Percentiles rank a stretch among this genome's conserved stretches.
Conservation (phyloP, 371 early-diverging fungal species). For the Amoeboaphelidium protococcarum region DNA sequence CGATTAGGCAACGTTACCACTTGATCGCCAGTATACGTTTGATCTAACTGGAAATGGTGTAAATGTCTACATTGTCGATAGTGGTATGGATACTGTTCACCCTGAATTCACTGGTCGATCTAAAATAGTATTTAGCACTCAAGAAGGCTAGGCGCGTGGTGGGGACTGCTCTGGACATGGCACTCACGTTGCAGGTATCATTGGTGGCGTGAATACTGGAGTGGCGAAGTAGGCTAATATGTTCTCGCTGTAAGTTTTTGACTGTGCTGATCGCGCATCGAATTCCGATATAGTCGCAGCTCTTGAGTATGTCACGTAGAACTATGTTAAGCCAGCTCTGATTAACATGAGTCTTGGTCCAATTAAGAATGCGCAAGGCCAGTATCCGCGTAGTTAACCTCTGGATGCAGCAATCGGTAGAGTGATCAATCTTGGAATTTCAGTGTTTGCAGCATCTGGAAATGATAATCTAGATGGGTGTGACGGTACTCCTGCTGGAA, state of each 20-base stretch:
- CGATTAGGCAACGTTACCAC: not conserved
- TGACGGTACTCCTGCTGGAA: constrained; percentile 20
- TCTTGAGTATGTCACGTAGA: constrained; percentile 2
- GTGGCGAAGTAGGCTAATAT: constrained; percentile 13
- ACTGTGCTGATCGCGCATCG: constrained; percentile 1
- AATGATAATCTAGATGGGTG: constrained; percentile 24
- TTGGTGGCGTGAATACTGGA: constrained; percentile 13
- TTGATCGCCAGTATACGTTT: not conserved
- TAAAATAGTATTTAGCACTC: too few relatives aligned
- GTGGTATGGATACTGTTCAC: not conserved
- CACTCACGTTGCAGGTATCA: constrained; percentile 18
- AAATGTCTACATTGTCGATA: not conserved
- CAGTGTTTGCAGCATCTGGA: constrained; percentile 35
- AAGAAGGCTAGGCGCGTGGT: too few relatives aligned
- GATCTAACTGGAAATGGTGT: not conserved
- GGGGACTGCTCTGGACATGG: constrained; percentile 24
- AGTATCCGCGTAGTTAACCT: not conserved
- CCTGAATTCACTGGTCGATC: not conserved
- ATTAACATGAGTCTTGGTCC: constrained; percentile 8
- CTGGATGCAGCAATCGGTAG: not conserved
- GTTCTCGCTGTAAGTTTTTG: constrained; percentile 11
- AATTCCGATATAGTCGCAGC: constrained; percentile 6
- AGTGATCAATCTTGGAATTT: constrained; percentile 10
- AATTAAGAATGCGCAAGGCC: not conserved
- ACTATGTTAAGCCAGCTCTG: constrained; percentile 4